A percentile compares a stretch with the other conserved stretches of the same genome.
Conservation (phyloP, 2,329 filamentous ascomycete species). For the Colletotrichum acutatum region DNA sequence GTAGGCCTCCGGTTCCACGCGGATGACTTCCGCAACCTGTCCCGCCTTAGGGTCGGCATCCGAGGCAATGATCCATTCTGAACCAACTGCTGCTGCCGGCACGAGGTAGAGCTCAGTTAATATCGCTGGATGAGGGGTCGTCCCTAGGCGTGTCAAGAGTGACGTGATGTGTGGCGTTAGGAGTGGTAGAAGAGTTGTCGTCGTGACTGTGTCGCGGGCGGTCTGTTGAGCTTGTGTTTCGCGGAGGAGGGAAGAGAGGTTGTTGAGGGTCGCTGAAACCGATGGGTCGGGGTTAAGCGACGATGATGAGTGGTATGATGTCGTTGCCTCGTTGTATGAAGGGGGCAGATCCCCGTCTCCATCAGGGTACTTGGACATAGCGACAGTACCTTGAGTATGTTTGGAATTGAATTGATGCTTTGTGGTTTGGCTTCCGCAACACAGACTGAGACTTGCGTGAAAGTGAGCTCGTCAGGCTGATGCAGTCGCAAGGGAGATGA, state of each 20-base stretch:
- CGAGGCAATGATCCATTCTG: constrained; percentile 49
- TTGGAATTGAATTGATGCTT: background rate
- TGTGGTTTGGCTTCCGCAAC: background rate
- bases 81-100: constrained; percentile 52
- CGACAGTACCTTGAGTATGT: background rate
- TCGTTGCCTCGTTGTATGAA: constrained; percentile 22
- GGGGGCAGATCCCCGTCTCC: constrained; percentile 36
- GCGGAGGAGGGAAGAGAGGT: constrained; percentile 51
- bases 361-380: constrained; percentile 31
- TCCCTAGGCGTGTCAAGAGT: constrained; percentile 53
- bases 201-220: constrained; percentile 46
- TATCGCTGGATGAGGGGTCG: constrained; percentile 44
- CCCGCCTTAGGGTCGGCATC: constrained; percentile 42
- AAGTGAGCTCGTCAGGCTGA: background rate
- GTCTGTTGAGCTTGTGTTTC: constrained; percentile 48
- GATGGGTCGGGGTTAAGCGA: constrained; percentile 45
- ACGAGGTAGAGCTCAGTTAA: constrained; percentile 58
- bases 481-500: background rate
- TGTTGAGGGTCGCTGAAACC: constrained; percentile 40
- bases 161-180: constrained; percentile 54
- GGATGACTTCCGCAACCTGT: constrained; percentile 46
- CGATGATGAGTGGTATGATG: constrained; percentile 33
- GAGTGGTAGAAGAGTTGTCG: constrained; percentile 46
- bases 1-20: constrained; percentile 38
- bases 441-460: background rate